Evolutionary conservation across 306 rosid genomes (phyloP).

Genomic region (Lablab purpureus): DNA sequence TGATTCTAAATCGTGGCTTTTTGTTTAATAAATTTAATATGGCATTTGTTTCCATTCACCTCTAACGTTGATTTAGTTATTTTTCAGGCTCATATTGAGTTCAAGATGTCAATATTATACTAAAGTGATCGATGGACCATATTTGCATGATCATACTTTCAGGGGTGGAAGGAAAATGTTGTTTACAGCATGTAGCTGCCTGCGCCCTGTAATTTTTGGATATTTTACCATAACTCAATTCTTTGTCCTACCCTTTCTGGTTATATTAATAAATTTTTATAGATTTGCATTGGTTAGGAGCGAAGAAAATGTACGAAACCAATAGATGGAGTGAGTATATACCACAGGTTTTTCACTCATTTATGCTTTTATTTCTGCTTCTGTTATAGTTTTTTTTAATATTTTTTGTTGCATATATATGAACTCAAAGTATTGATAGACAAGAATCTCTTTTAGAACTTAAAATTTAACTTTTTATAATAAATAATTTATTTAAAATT

Average conservation of each 20-base stretch:
- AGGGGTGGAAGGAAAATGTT: conserved; percentile 39
- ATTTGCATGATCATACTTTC: conserved; percentile 24
- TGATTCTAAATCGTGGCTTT: conserved; percentile 12
- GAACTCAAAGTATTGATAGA: too few relatives aligned
- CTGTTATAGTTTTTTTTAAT: background rate
- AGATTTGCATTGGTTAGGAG: conserved; percentile 20
- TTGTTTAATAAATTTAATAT: conserved; percentile 29
- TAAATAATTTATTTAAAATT: too few relatives aligned
- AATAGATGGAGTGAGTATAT: conserved; percentile 25
- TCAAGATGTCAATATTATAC: conserved; percentile 43
- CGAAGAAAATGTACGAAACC: conserved; percentile 33
- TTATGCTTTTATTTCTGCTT: background rate
- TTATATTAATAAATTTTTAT: conserved; percentile 26
- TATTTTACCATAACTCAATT: conserved; percentile 43
- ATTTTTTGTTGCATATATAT: background rate
- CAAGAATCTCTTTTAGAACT: too few relatives aligned
- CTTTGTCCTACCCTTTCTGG: conserved; percentile 36
- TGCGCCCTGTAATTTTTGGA: conserved; percentile 41
- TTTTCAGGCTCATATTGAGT: conserved; percentile 52
- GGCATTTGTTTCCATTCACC: conserved; percentile 1
- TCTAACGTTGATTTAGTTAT: conserved; percentile 10
- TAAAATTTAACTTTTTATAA: too few relatives aligned
- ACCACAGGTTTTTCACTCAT: conserved; percentile 1
- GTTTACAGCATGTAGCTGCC: conserved; percentile 31
- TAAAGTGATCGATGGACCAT: conserved; percentile 32